Evolutionary conservation across 2,329 filamentous ascomycete species (phyloP).

Genomic region (Monosporascus ibericus): DNA sequence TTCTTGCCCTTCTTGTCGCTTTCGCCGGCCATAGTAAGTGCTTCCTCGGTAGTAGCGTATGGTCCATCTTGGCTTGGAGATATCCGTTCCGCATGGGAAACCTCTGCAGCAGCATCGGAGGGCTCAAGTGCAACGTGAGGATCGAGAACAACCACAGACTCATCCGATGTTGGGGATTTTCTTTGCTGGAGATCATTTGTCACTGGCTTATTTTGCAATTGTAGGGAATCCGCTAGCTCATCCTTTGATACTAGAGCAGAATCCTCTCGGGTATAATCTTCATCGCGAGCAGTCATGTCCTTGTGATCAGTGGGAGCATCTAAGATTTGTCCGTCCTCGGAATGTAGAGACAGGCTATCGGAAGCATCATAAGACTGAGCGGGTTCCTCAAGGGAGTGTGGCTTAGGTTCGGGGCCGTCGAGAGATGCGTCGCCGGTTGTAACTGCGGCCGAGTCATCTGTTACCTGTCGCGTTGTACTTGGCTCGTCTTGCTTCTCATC

Average conservation of each 20-base stretch:
- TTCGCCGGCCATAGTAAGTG: slow-evolving; percentile 14
- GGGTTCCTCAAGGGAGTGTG: neutral
- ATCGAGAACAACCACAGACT: neutral
- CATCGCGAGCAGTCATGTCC: neutral
- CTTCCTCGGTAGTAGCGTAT: slow-evolving; percentile 10
- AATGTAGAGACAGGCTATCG: neutral
- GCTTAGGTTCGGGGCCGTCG: neutral
- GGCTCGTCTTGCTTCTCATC: neutral
- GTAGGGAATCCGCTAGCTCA: slow-evolving; percentile 11
- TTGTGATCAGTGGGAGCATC: neutral
- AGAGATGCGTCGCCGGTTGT: neutral
- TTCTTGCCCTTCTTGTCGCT: slow-evolving; percentile 18
- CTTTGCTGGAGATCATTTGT: neutral
- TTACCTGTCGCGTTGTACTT: neutral
- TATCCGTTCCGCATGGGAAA: slow-evolving; percentile 2
- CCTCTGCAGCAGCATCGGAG: neutral
- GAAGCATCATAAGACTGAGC: slow-evolving; percentile 2
- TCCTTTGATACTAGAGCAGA: slow-evolving; percentile 4
- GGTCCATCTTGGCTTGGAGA: slow-evolving; percentile 9
- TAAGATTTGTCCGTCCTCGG: slow-evolving; percentile 1
- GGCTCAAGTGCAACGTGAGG: too few relatives aligned
- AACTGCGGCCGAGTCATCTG: neutral
- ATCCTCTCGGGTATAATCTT: neutral
- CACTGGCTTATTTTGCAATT: slow-evolving; percentile 8
- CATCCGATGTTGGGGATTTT: neutral